Conservation (phyloP, 202 grass and related monocot species). For the Setaria viridis region DNA sequence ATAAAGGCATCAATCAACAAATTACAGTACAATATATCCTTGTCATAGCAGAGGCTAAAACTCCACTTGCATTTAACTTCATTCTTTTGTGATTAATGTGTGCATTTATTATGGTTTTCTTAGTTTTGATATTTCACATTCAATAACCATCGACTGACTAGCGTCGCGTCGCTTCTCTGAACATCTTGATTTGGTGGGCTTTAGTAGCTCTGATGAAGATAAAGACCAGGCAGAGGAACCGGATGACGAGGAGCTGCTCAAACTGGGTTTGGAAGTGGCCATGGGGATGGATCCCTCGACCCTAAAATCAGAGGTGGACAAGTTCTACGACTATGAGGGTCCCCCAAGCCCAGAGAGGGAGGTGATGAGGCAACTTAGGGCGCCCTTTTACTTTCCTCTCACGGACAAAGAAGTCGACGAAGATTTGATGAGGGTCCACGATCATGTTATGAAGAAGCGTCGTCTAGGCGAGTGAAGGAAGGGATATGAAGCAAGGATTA, state of each 20-base stretch:
- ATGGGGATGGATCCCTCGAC: background rate
- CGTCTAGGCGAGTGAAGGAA: background rate
- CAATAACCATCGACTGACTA: background rate
- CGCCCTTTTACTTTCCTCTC: background rate
- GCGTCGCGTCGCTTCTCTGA: background rate
- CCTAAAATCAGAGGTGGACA: background rate
- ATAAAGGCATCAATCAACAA: background rate
- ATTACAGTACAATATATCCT: background rate
- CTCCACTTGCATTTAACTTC: background rate
- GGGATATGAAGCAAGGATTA: background rate
- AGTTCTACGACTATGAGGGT: background rate
- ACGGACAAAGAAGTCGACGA: background rate
- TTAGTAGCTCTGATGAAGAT: background rate
- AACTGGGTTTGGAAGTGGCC: background rate
- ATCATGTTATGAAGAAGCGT: background rate
- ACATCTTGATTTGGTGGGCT: background rate
- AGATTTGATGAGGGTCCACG: background rate
- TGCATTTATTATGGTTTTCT: background rate
- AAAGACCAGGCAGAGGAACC: background rate
- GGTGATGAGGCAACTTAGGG: background rate
- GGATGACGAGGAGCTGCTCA: background rate
- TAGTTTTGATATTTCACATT: background rate
- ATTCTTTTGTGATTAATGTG: background rate
- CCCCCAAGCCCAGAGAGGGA: background rate
- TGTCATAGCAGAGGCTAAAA: background rate